phyloP scores from a whole-genome alignment of 179 eudicot genomes.

The Spergularia azorica region DNA sequence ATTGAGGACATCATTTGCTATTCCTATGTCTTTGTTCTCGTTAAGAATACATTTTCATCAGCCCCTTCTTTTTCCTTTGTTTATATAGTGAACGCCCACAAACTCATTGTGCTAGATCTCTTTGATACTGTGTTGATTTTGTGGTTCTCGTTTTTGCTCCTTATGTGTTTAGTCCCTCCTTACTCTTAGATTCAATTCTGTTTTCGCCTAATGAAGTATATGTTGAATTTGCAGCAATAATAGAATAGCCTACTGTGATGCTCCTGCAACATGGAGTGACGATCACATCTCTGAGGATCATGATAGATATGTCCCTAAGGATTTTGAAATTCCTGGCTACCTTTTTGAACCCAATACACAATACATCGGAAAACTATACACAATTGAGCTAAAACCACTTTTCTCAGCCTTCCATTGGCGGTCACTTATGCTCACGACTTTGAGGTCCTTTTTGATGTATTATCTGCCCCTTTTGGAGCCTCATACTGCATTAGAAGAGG shows the following conservation, averaged over 20 bases:
- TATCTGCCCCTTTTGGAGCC: constrained; percentile 90
- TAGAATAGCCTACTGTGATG: constrained; percentile 71
- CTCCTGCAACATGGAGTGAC: constrained; percentile 56
- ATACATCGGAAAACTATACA: constrained; percentile 57
- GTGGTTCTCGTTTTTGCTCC: background rate
- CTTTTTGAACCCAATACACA: constrained; percentile 45
- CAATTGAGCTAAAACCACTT: constrained; percentile 62
- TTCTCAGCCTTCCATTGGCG: constrained; percentile 79
- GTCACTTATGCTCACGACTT: constrained; percentile 54
- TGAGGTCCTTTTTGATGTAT: constrained; percentile 78
- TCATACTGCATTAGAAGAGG: constrained; percentile 45
- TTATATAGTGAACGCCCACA: background rate
- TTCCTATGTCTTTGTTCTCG: background rate
- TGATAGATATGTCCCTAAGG: constrained; percentile 51
- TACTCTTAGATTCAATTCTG: no score
- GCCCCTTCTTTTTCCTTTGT: background rate
- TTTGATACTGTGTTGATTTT: background rate
- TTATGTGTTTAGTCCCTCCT: background rate
- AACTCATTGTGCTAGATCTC: background rate
- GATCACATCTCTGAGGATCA: constrained; percentile 47
- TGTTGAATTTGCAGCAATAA: constrained; percentile 43
- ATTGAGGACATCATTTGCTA: background rate
- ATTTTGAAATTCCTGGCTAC: constrained; percentile 39
- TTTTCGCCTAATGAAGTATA: constrained; percentile 5
- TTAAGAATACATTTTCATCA: background rate